These are phyloP conservation scores for Penicillium dipodomyicola DNA, from an alignment of 495 filamentous ascomycete species.

Conservation along the genomic window DNA sequence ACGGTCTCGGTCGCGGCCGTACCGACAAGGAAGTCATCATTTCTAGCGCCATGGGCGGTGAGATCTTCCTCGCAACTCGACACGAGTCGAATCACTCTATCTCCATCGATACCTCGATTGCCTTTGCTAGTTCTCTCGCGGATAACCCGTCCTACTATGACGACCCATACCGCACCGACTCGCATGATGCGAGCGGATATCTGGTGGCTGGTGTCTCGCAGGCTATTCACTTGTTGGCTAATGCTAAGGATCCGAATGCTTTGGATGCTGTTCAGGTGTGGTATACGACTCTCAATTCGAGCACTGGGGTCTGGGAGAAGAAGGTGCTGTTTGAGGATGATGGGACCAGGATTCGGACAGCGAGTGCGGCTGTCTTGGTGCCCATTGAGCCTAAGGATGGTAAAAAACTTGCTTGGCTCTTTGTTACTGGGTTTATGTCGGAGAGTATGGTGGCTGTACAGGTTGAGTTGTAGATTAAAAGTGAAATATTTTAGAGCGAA, in stretches of 20 bases:
- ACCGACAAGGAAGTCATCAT: constrained; percentile 49
- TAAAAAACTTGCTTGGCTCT: constrained; percentile 53
- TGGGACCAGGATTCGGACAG: constrained; percentile 48
- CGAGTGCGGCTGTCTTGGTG: constrained; percentile 54
- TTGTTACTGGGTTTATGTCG: constrained; percentile 57
- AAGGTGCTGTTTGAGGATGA: constrained; percentile 58
- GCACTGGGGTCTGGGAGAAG: constrained; percentile 37
- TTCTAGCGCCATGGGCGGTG: constrained; percentile 36
- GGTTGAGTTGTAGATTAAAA: constrained; percentile 45
- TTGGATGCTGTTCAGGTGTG: constrained; percentile 48
- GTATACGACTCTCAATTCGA: constrained; percentile 34
- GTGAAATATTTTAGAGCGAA: too few relatives aligned
- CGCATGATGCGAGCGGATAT: constrained; percentile 54
- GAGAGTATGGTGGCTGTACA: constrained; percentile 51
- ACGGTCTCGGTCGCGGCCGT: constrained; percentile 56
- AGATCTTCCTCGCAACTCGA: constrained; percentile 30
- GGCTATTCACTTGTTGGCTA: constrained; percentile 31
- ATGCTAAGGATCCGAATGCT: constrained; percentile 38
- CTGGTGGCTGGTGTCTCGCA: constrained; percentile 50
- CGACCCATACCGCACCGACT: constrained; percentile 41
- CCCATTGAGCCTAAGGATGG: constrained; percentile 44
- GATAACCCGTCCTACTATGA: constrained; percentile 59
- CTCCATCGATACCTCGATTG: constrained; percentile 40
- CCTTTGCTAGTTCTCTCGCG: constrained; percentile 39
- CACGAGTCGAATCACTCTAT: constrained; percentile 32